These are phyloP conservation scores for Reutealis trisperma DNA, from an alignment of 345 rosid genomes.

Conservation along the genomic window DNA sequence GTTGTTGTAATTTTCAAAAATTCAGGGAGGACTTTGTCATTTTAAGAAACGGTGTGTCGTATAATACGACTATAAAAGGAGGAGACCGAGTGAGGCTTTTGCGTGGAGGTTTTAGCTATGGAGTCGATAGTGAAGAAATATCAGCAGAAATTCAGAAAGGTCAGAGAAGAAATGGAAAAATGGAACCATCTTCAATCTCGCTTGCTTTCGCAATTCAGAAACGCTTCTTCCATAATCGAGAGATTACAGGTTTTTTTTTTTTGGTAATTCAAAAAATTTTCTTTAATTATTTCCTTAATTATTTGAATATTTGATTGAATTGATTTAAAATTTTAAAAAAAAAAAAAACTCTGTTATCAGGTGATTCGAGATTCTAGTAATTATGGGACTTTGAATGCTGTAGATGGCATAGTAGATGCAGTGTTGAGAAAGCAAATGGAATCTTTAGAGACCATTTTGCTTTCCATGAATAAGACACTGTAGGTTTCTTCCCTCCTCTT, in stretches of 20 bases:
- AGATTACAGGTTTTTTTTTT: slow-evolving; percentile 53
- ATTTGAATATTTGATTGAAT: background rate
- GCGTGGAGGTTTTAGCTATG: slow-evolving; percentile 34
- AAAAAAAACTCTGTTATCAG: slow-evolving; percentile 27
- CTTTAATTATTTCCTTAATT: background rate
- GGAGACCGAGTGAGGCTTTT: background rate
- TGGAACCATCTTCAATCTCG: slow-evolving; percentile 75
- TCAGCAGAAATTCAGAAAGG: slow-evolving; percentile 63
- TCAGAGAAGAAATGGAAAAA: slow-evolving; percentile 56
- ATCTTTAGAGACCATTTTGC: slow-evolving; percentile 55
- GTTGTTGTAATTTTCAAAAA: background rate
- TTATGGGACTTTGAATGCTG: slow-evolving; percentile 52
- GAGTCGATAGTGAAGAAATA: slow-evolving; percentile 67
- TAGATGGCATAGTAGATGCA: slow-evolving; percentile 55
- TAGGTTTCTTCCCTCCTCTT: slow-evolving; percentile 29
- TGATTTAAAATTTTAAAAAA: background rate
- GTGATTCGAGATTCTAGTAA: slow-evolving; percentile 50
- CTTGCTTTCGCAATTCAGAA: slow-evolving; percentile 55
- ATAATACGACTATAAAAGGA: background rate
- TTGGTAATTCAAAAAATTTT: background rate
- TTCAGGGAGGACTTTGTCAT: background rate
- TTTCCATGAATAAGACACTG: slow-evolving; percentile 58
- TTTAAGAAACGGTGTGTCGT: background rate
- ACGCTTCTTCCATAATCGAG: slow-evolving; percentile 67
- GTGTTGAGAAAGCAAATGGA: slow-evolving; percentile 70